Base-by-base conservation (phyloP, 306 rosid genomes). In the Fagus sylvatica region DNA sequence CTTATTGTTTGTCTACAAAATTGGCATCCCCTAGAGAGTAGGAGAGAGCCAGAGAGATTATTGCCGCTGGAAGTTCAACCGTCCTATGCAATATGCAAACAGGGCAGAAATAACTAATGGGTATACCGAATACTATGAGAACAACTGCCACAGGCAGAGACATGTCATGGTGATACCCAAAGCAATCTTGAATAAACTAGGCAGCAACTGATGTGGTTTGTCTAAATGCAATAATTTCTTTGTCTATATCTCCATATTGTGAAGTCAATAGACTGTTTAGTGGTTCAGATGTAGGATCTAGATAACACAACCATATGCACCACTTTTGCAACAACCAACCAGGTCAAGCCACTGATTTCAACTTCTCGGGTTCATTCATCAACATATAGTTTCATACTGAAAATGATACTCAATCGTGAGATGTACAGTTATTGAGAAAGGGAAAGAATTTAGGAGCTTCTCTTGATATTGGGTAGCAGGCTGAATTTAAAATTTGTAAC, bases 241-340 rank as follows among this genome's bases (percentile, higher is more conserved):
- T 66, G 2, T 66, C n/a, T 37, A 39, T 66, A 34, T 66, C 71
- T 16, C 71, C 71, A 66, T 39, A 66, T 66, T 66, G 71, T 39
- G 71, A 66, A 6, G 71, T 11, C 12, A 66, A 49, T 28, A 66
- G 15, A 17, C 71, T 49, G 2, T 66, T 32, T 4, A 34, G 28
- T 0, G 71, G 16, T 49, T 49, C 37, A 15, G 71, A 66, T 66
- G 71, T 13, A 66, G 71, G 71, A 7, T 9, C 4, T n/a, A 66
- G 51, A 17, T 37, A 66, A 66, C 37, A 66, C 28, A 15, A 9
- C 71, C 71, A 66, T 11, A 66, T 39, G n/a, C 71, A 66, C 71
- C 71, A 17, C 22, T 66, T 66, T 6, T n/a, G n/a, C n/a, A n/a
- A n/a, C n/a, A n/a, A n/a, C n/a, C n/a, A n/a, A n/a, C n/a, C n/a